Conservation (phyloP, 1,284 basidiomycete genomes). For the Stereum hirsutum region DNA sequence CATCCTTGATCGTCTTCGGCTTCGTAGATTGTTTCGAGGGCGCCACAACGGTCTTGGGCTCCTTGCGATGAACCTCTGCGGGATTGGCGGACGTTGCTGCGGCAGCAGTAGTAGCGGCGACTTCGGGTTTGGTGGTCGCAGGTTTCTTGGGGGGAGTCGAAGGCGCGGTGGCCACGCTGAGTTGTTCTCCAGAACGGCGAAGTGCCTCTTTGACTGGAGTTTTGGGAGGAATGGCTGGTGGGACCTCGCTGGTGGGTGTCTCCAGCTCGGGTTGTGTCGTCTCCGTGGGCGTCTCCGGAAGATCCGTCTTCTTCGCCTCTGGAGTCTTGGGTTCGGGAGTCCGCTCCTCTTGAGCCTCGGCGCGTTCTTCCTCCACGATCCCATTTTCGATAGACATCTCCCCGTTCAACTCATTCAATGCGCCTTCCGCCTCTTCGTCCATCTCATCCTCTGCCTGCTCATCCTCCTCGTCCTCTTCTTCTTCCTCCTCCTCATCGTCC, state of each 20-base stretch:
- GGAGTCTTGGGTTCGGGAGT: slow-evolving; percentile 62
- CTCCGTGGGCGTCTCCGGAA: slow-evolving; percentile 25
- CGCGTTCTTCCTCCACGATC: slow-evolving; percentile 8
- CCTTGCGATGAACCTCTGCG: slow-evolving; percentile 16
- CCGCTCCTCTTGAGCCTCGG: slow-evolving; percentile 21
- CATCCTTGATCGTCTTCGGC: too few relatives aligned
- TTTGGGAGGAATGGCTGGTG: too few relatives aligned
- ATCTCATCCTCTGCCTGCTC: slow-evolving; percentile 35
- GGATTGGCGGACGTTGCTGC: slow-evolving; percentile 5
- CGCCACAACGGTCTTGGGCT: slow-evolving; percentile 21
- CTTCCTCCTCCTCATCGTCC: slow-evolving; percentile 44
- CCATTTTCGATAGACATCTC: slow-evolving; percentile 4
- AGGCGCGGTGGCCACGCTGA: background rate
- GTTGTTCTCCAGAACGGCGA: too few relatives aligned
- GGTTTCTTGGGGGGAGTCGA: background rate
- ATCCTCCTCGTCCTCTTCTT: slow-evolving; percentile 34
- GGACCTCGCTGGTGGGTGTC: background rate
- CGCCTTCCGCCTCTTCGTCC: slow-evolving; percentile 24
- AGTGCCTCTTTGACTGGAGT: too few relatives aligned
- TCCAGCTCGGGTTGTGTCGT: slow-evolving; percentile 1
- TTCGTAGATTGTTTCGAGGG: too few relatives aligned
- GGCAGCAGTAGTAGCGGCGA: slow-evolving; percentile 1
- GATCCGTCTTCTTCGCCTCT: slow-evolving; percentile 45
- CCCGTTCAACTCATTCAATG: slow-evolving; percentile 6
- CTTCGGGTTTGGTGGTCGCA: slow-evolving; percentile 1